Base-by-base conservation (phyloP, 345 rosid species). In the Mangifera indica region DNA sequence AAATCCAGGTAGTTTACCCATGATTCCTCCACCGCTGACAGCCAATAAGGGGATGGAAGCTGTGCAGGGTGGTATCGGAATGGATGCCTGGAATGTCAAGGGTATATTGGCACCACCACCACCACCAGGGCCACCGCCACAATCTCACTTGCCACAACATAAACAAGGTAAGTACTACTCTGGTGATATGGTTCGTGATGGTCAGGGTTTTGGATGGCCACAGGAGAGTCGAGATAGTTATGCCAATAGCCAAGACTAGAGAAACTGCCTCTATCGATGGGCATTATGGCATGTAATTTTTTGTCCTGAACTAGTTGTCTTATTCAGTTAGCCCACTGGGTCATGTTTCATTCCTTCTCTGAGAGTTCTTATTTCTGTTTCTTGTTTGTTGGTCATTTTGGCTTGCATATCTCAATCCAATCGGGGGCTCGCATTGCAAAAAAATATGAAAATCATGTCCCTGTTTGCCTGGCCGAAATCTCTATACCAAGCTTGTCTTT, bases 141-240 rank as follows among this genome's bases (percentile, higher is more conserved):
- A 79, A 17, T 24, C 82, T 40, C 76, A 82, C 22, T 32, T 76
- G 59, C 81, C 83, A 21, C 91, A 80, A 76, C 74, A 63, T 73
- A 81, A 83, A 45, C 84, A 86, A 20, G 91, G 90, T 22, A 83
- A 85, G 64, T 88, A 84, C 72, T 86, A 82, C 70, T 58, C 80
- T 0, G 78, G 83, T 29, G 88, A 87, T 37, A 73, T 81, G 79
- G 81, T 86, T 64, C 84, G 82, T 78, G 97, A 89, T 5, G 79
- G 86, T 40, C 95, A 80, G 61, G 83, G 79, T 69, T 89, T 76
- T 42, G 91, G 93, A 44, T 93, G 97, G 96, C 88, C 82, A 60
- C 92, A 88, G 60, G 95, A 90, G 79, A 88, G 82, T 58, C 93
- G 80, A 40, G 97, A 89, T 72, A 82, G 90, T 20, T 86, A 78